Evolutionary conservation across 148 eudicot genomes (phyloP), one percentile per base, ranked within the genome.

Genomic region (Chenopodium berlandieri): DNA sequence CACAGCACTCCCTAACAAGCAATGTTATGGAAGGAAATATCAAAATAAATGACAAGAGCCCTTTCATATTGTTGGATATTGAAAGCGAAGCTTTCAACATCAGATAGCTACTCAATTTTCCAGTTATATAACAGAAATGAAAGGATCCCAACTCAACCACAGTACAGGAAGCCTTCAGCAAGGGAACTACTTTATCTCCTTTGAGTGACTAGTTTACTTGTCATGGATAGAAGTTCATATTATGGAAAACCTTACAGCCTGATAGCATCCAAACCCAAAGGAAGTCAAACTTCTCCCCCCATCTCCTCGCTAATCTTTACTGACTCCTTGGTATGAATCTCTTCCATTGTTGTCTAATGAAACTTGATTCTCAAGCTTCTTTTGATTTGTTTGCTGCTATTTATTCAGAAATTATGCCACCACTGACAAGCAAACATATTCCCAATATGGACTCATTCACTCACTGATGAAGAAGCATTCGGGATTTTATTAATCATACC

Each of bases 401-500:
- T 71, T 32, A 3, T 19, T 54, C 16, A 79, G 22, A 22, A n/a
- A 9, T 7, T 25, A 47, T 13, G 19, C 25, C 62, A 2, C 66
- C 64, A 46, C 9, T n/a, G 22, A 46, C 72, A 32, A 67, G 67
- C 23, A 75, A 14, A 34, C 46, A 44, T 50, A 46, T 71, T 80
- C 64, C 47, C 65, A 34, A 22, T 60, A 44, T 47, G 48, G 47
- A 64, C 44, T 44, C 78, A 40, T 40, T 34, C 40, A 34, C 5
- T 34, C 40, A 40, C 44, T 40, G 4, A 16, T 47, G 58, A 17
- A 14, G 65, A 44, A 34, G 73, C 44, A 66, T 58, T 50, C 54
- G 54, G 16, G 3, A 50, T 52, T 8, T 63, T 66, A 31, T 20
- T 1, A 30, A 71, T 81, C 62, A 89, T 19, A 87, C 86, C 85